Evolutionary conservation across 1,139 yeast species (phyloP).

Genomic region (Arxiozyma heterogenica): DNA sequence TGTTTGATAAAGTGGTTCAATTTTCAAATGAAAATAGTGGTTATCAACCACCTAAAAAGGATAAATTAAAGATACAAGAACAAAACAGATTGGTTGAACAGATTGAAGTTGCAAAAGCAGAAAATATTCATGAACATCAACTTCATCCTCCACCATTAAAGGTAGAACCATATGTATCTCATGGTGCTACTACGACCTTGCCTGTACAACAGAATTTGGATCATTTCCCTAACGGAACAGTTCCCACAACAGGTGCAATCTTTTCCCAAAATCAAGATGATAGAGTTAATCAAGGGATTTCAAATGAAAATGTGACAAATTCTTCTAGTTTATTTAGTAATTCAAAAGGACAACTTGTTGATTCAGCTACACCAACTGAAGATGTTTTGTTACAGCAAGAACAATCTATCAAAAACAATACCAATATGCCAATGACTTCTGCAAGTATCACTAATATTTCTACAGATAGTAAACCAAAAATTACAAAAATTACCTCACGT

Average conservation of each 20-base stretch:
- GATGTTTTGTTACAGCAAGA: not conserved
- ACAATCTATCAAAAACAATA: not conserved
- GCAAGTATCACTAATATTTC: not conserved
- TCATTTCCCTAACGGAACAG: constrained; percentile 2
- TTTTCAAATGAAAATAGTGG: constrained; percentile 30
- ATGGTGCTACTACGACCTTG: constrained; percentile 13
- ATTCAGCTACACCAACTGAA: constrained; percentile 3
- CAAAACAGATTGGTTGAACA: constrained; percentile 7
- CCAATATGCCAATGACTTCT: not conserved
- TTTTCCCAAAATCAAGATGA: constrained; percentile 8
- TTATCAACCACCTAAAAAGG: constrained; percentile 21
- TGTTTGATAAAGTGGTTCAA: constrained; percentile 23
- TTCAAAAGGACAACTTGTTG: not conserved
- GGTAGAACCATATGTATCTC: constrained; percentile 3
- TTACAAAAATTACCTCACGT: not conserved
- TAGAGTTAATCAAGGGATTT: not conserved
- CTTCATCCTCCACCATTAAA: constrained; percentile 3
- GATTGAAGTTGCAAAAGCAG: constrained; percentile 2
- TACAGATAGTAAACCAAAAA: not conserved
- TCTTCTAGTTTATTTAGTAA: constrained; percentile 11
- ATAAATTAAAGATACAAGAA: constrained; percentile 10
- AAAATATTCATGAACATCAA: constrained; percentile 3
- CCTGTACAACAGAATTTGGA: constrained; percentile 10
- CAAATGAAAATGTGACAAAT: constrained; percentile 6
- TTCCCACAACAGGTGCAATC: constrained; percentile 5